Percentiles rank a stretch among this genome's conserved stretches.
Conservation (phyloP, 2,329 filamentous ascomycete genomes). For the Stagonosporopsis cucurbitacearum region DNA sequence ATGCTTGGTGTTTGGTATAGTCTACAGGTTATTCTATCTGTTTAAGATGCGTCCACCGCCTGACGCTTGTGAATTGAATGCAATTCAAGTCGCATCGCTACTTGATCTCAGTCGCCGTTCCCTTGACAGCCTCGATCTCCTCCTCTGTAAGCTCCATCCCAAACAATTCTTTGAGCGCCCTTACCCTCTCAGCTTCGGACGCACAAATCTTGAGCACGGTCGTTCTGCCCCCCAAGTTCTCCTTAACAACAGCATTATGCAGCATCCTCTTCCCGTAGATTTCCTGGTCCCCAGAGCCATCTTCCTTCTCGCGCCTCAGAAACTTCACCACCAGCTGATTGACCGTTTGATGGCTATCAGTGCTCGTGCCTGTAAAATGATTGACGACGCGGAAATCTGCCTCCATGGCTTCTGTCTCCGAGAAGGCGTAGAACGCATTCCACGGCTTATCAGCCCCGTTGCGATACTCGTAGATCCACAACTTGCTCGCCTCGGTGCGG, state of each 20-base stretch:
- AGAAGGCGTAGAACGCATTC: slow-evolving; percentile 54
- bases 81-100: background rate
- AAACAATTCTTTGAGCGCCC: slow-evolving; percentile 50
- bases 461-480: slow-evolving; percentile 69
- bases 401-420: slow-evolving; percentile 49
- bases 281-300: slow-evolving; percentile 38
- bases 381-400: slow-evolving; percentile 52
- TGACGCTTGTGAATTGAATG: no score
- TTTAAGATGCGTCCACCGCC: background rate
- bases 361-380: slow-evolving; percentile 42
- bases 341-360: slow-evolving; percentile 42
- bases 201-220: slow-evolving; percentile 46
- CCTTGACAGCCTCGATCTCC: slow-evolving; percentile 46
- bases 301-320: slow-evolving; percentile 40
- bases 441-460: slow-evolving; percentile 46
- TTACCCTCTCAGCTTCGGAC: slow-evolving; percentile 49
- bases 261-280: slow-evolving; percentile 49
- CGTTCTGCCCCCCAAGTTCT: slow-evolving; percentile 52
- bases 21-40: background rate
- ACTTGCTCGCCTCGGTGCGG: slow-evolving; percentile 47
- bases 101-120: slow-evolving; percentile 33
- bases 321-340: slow-evolving; percentile 51
- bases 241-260: slow-evolving; percentile 53
- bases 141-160: slow-evolving; percentile 48
- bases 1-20: background rate